phyloP scores from a whole-genome alignment of 2,329 filamentous ascomycete species.

The Macrophomina phaseolina region DNA sequence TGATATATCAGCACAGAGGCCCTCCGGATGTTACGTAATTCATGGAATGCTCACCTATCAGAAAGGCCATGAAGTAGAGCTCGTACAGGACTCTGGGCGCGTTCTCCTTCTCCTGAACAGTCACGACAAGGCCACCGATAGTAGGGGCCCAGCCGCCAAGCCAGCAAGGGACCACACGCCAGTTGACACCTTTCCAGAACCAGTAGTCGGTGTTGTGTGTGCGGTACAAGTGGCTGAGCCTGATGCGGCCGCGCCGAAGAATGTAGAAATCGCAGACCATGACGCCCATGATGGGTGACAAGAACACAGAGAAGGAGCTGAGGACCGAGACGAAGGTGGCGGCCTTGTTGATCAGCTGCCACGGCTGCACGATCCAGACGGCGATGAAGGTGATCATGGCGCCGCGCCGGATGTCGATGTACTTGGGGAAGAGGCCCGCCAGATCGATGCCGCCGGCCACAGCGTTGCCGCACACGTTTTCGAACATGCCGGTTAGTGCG shows the following conservation, averaged over 20 bases:
- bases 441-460: slow-evolving; percentile 45
- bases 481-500: slow-evolving; percentile 47
- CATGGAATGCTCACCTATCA: slow-evolving; percentile 43
- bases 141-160: slow-evolving; percentile 52
- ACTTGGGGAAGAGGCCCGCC: slow-evolving; percentile 41
- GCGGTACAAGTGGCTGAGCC: slow-evolving; percentile 46
- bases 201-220: slow-evolving; percentile 48
- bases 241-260: slow-evolving; percentile 42
- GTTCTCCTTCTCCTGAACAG: slow-evolving; percentile 37
- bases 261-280: slow-evolving; percentile 49
- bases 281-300: slow-evolving; percentile 46
- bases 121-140: slow-evolving; percentile 49
- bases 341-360: slow-evolving; percentile 46
- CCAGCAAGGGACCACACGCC: slow-evolving; percentile 52
- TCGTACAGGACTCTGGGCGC: slow-evolving; percentile 49
- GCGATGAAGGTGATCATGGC: slow-evolving; percentile 45
- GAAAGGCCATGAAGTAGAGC: slow-evolving; percentile 56
- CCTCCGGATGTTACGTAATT: too few species aligned
- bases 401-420: slow-evolving; percentile 43
- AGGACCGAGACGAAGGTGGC: slow-evolving; percentile 46
- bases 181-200: slow-evolving; percentile 53
- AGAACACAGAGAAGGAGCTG: slow-evolving; percentile 51
- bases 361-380: slow-evolving; percentile 45
- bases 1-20: background rate
- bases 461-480: slow-evolving; percentile 47